Evolutionary conservation across 257 asterid genomes (phyloP).

Genomic region (Solanum sejunctum): DNA sequence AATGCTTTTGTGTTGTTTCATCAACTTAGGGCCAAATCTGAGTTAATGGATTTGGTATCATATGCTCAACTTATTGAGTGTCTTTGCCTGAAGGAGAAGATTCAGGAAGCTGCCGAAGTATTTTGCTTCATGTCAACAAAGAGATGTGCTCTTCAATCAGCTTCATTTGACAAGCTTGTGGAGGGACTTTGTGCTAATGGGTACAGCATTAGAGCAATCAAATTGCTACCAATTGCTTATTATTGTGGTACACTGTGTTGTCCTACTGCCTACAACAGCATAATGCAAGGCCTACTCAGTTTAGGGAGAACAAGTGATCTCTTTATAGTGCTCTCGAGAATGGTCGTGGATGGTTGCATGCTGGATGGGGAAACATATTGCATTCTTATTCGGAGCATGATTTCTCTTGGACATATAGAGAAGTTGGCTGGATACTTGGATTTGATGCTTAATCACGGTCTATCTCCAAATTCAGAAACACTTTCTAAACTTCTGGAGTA

Average conservation of each 20-base stretch:
- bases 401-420: conserved; percentile 8
- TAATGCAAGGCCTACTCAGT: conserved; percentile 37
- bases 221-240: conserved; percentile 26
- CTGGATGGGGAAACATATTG: conserved; percentile 40
- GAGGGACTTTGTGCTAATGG: conserved; percentile 32
- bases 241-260: conserved; percentile 16
- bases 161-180: conserved; percentile 33
- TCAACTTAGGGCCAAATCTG: conserved; percentile 19
- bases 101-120: conserved; percentile 40
- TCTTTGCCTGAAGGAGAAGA: conserved; percentile 31
- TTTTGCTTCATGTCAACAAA: conserved; percentile 48
- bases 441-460: conserved; percentile 38
- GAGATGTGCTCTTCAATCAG: conserved; percentile 21
- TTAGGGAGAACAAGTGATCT: conserved; percentile 14
- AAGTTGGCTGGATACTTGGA: conserved; percentile 26
- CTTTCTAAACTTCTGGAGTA: conserved; percentile 28
- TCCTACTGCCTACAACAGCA: conserved; percentile 23
- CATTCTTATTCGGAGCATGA: conserved; percentile 31
- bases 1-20: conserved; percentile 38
- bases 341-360: conserved; percentile 42
- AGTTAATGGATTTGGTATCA: conserved; percentile 45
- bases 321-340: conserved; percentile 32
- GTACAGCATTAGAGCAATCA: conserved; percentile 26
- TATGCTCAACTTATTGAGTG: conserved; percentile 41
- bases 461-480: conserved; percentile 40